Conservation (phyloP, 352 stramenopile genomes). For the Phytopythium vexans region DNA sequence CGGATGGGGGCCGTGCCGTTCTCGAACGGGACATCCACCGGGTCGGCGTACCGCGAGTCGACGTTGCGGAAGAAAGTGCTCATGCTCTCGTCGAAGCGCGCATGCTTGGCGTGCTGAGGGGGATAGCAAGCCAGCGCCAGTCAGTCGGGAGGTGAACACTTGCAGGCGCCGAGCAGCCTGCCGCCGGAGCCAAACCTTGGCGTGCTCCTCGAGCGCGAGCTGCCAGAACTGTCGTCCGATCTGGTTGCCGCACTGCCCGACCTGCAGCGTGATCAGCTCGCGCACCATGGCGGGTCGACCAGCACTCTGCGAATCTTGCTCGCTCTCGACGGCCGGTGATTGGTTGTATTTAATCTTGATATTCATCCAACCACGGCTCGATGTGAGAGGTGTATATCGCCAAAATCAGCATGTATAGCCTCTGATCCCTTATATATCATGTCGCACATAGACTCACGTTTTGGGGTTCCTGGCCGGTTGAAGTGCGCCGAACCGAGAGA, state of each 20-base stretch:
- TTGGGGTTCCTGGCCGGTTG: no score
- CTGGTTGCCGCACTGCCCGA: slow-evolving; percentile 94
- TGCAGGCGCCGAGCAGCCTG: neutral
- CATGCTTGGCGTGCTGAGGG: slow-evolving; percentile 38
- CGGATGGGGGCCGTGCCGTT: slow-evolving; percentile 35
- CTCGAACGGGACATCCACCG: slow-evolving; percentile 48
- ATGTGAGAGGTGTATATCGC: no score
- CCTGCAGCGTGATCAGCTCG: slow-evolving; percentile 89
- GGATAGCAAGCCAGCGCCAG: neutral
- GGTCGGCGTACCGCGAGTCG: slow-evolving; percentile 54
- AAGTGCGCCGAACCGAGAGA: no score
- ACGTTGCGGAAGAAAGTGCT: slow-evolving; percentile 92
- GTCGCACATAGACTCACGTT: no score
- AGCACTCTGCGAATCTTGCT: neutral
- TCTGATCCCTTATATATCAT: no score
- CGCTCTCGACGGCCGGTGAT: no score
- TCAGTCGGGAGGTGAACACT: neutral
- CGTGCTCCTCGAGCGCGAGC: slow-evolving; percentile 88
- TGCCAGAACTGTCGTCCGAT: slow-evolving; percentile 92
- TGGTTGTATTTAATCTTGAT: no score
- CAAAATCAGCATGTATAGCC: no score
- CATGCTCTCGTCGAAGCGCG: slow-evolving; percentile 88
- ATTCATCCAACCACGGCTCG: no score
- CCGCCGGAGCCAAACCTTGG: slow-evolving; percentile 26
- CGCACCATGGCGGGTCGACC: slow-evolving; percentile 47